Conservation (phyloP, 495 filamentous ascomycete species). For the Penicillium robsamsonii region DNA sequence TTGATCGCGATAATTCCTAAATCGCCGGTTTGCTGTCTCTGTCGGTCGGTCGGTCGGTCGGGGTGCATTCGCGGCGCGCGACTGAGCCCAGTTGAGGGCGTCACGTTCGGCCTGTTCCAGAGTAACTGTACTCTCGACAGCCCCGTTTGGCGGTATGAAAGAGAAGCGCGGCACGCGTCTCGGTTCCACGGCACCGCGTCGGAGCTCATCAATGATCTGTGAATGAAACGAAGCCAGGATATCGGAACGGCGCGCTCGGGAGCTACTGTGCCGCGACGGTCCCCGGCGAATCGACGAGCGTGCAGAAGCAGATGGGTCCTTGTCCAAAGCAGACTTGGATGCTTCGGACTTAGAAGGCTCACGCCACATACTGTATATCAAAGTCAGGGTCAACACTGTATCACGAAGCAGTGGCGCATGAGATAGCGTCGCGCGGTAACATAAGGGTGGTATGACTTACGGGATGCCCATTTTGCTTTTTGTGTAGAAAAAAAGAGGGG, state of each 20-base stretch:
- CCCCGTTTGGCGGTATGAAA: conserved; percentile 29
- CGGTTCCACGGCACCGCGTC: conserved; percentile 33
- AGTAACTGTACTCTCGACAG: conserved; percentile 35
- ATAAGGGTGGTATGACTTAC: conserved; percentile 52
- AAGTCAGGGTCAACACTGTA: conserved; percentile 28
- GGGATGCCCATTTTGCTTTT: conserved; percentile 69
- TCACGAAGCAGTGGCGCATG: conserved; percentile 32
- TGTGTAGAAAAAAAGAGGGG: background rate
- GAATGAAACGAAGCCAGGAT: conserved; percentile 35
- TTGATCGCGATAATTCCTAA: conserved; percentile 35
- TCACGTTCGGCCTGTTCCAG: conserved; percentile 35
- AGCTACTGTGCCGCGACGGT: conserved; percentile 29
- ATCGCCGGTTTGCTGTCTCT: conserved; percentile 24
- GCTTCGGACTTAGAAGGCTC: conserved; percentile 50
- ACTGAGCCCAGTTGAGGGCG: conserved; percentile 16
- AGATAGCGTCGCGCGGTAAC: conserved; percentile 18
- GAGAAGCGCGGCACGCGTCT: conserved; percentile 16
- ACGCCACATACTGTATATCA: conserved; percentile 52
- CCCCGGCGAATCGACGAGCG: conserved; percentile 69
- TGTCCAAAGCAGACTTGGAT: conserved; percentile 55
- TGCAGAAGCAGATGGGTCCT: conserved; percentile 55
- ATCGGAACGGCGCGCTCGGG: conserved; percentile 33
- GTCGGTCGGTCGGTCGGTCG: conserved; percentile 33
- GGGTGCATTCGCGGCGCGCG: conserved; percentile 21
- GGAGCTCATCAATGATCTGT: conserved; percentile 47